Evolutionary conservation across 2,329 filamentous ascomycete species (phyloP).

Genomic region (Calonectria pteridis): DNA sequence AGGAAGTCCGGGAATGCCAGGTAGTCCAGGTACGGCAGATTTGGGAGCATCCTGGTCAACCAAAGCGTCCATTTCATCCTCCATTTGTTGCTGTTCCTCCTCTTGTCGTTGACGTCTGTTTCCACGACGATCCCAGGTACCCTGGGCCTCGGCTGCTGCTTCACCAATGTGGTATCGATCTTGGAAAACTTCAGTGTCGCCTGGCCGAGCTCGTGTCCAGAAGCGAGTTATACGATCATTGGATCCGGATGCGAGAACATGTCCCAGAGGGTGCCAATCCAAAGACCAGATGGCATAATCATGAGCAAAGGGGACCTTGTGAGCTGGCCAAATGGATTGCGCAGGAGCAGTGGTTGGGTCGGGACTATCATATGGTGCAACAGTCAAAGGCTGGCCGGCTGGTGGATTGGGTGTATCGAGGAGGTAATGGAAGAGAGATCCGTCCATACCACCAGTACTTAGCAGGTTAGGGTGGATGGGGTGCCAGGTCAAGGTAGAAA

Average conservation of each 20-base stretch:
- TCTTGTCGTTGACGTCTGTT: slow-evolving; percentile 85
- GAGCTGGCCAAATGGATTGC: slow-evolving; percentile 93
- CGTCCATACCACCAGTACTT: slow-evolving; percentile 91
- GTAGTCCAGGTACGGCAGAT: slow-evolving; percentile 53
- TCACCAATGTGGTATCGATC: slow-evolving; percentile 97
- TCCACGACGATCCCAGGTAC: slow-evolving; percentile 90
- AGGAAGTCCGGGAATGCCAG: slow-evolving; percentile 71
- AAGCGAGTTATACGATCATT: slow-evolving; percentile 98
- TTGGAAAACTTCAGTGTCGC: slow-evolving; percentile 85
- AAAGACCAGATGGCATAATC: slow-evolving; percentile 97
- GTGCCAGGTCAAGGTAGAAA: slow-evolving; percentile 93
- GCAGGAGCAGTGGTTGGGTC: slow-evolving; percentile 84
- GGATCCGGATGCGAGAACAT: slow-evolving; percentile 94
- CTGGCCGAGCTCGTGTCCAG: slow-evolving; percentile 92
- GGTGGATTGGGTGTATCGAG: slow-evolving; percentile 94
- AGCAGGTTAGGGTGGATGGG: slow-evolving; percentile 91
- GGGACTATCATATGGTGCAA: slow-evolving; percentile 86
- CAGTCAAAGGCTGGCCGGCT: slow-evolving; percentile 74
- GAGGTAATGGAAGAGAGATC: slow-evolving; percentile 93
- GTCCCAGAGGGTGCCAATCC: slow-evolving; percentile 96
- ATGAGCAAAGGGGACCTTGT: slow-evolving; percentile 88
- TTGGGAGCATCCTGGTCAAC: slow-evolving; percentile 86
- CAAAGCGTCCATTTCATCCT: slow-evolving; percentile 93
- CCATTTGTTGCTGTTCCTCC: slow-evolving; percentile 92
- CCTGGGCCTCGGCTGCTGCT: slow-evolving; percentile 90